phyloP scores from a whole-genome alignment of 345 rosid genomes.

The Hypericum androsaemum region DNA sequence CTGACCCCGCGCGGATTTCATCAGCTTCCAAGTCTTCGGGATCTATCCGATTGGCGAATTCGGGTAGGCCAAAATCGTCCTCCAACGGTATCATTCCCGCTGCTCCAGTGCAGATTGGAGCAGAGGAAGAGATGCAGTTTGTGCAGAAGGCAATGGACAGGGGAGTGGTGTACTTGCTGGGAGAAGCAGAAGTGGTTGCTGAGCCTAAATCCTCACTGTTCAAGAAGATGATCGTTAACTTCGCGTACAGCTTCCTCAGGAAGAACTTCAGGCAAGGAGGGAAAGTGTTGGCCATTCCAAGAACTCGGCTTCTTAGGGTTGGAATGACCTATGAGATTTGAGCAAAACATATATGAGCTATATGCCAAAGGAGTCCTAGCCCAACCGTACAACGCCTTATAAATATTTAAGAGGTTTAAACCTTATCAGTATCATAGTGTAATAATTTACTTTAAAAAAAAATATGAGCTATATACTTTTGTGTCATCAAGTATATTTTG shows the following conservation, averaged over 20 bases:
- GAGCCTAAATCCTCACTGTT: slow-evolving; percentile 33
- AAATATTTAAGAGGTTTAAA: too few species aligned
- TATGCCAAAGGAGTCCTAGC: too few species aligned
- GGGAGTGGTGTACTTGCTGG: slow-evolving; percentile 56
- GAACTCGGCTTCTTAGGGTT: slow-evolving; percentile 49
- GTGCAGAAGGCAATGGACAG: slow-evolving; percentile 50
- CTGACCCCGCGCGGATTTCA: background rate
- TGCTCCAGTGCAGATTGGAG: slow-evolving; percentile 13
- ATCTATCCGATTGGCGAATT: slow-evolving; percentile 22
- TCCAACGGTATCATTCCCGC: slow-evolving; percentile 8
- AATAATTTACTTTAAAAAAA: too few species aligned
- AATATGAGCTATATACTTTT: too few species aligned
- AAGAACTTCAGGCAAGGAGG: slow-evolving; percentile 56
- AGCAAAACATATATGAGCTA: background rate
- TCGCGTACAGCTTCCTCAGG: slow-evolving; percentile 43
- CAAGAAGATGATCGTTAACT: slow-evolving; percentile 54
- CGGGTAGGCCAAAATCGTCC: slow-evolving; percentile 7
- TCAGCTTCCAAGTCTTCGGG: slow-evolving; percentile 29
- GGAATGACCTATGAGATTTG: slow-evolving; percentile 81
- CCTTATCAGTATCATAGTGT: too few species aligned
- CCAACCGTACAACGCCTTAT: too few species aligned
- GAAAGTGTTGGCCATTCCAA: slow-evolving; percentile 49
- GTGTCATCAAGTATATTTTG: too few species aligned
- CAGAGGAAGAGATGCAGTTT: slow-evolving; percentile 44
- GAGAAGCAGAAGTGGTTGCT: slow-evolving; percentile 57